Conservation (phyloP, 495 filamentous ascomycete genomes). For the Penicillium soppii region DNA sequence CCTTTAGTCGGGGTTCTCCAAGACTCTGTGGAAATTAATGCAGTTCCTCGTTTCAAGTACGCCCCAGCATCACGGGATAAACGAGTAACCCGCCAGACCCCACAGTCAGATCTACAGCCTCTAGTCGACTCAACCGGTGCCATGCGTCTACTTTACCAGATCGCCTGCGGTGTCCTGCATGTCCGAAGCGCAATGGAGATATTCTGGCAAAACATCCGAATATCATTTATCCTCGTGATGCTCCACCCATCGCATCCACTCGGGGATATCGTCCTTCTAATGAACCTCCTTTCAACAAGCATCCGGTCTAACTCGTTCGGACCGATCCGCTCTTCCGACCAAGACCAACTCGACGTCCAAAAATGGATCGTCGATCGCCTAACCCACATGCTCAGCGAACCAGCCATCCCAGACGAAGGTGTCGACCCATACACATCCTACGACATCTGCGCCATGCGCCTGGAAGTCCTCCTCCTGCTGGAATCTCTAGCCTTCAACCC, state of each 20-base stretch:
- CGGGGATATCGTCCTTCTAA: slow-evolving; percentile 55
- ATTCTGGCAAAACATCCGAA: slow-evolving; percentile 62
- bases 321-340: slow-evolving; percentile 53
- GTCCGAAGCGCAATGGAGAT: slow-evolving; percentile 37
- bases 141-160: slow-evolving; percentile 55
- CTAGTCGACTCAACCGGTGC: slow-evolving; percentile 57
- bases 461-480: slow-evolving; percentile 57
- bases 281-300: slow-evolving; percentile 60
- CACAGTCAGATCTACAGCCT: slow-evolving; percentile 41
- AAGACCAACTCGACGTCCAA: slow-evolving; percentile 55
- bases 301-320: slow-evolving; percentile 59
- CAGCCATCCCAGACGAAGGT: slow-evolving; percentile 46
- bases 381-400: slow-evolving; percentile 58
- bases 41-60: slow-evolving; percentile 51
- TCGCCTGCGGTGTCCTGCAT: slow-evolving; percentile 52
- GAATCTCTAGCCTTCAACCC: slow-evolving; percentile 47
- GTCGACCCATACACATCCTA: slow-evolving; percentile 44
- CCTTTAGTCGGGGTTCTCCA: slow-evolving; percentile 55
- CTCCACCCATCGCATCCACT: slow-evolving; percentile 58
- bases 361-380: slow-evolving; percentile 59
- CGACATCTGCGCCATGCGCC: slow-evolving; percentile 56
- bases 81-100: slow-evolving; percentile 40
- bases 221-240: slow-evolving; percentile 65
- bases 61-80: slow-evolving; percentile 42
- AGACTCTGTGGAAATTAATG: slow-evolving; percentile 56